Evolutionary conservation across 1,284 basidiomycete genomes (phyloP), one percentile per base, ranked within the genome.

Genomic region (Xerocomus minutiporus): DNA sequence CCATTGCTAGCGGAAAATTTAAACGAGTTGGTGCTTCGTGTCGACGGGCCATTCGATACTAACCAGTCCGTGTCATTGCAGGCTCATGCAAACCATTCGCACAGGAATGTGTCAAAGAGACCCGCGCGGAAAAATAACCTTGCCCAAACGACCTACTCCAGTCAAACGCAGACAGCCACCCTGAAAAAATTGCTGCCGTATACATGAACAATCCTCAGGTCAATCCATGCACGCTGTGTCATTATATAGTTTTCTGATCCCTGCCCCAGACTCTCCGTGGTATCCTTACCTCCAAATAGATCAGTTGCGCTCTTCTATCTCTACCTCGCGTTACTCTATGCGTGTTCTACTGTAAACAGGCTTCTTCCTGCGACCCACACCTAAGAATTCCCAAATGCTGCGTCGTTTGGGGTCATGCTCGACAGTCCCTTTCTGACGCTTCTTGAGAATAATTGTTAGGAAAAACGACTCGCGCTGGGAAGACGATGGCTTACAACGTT

Each of bases 381-480:
- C 80, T 61, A 93, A 90, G 74, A 92, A 93, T 5, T 80, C 78
- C 15, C 86, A 79, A 52, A 93, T 84, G 61, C 85, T 82, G 58
- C 79, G 77, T 66, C 94, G 91, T 53, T 81, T 82, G 31, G 84
- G 81, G 63, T 95, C 91, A 61, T 84, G 79, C 1, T 82, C 86
- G 42, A 91, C 86, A 0, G 91, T 91, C 0, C 88, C 89, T 54
- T 78, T 79, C 65, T 92, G 90, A 6, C 89, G 80, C 57, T 78
- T 79, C 87, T 89, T 46, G 23, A 50, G 15, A 48, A 44, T 20
- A 15, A 44, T n/a, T 17, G 31, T 58, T 25, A 56, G 32, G 9
- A 8, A 53, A 42, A 42, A 9, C 28, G 15, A 25, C 7, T 15
- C 28, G 9, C 5, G 13, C 32, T 17, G 4, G 28, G 23, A 43